Evolutionary conservation across 345 rosid species (phyloP).

Genomic region (Citrus sinensis): DVS_A1.0 CM039167.1:4740501-4741000

Average conservation of each 20-base stretch:
- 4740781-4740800: not conserved
- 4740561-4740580: not conserved
- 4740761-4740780: not conserved
- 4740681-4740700: conserved; percentile 98
- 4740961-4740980: not conserved
- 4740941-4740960: not conserved
- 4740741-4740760: conserved; percentile 84
- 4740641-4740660: conserved; percentile 62
- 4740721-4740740: conserved; percentile 60
- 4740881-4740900: not conserved
- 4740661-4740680: conserved; percentile 90
- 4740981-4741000: not conserved
- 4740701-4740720: conserved; percentile 79
- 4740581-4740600: not conserved
- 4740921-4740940: not conserved
- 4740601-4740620: not conserved
- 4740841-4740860: not conserved
- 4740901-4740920: not conserved
- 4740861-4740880: not conserved
- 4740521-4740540: not conserved
- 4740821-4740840: not conserved
- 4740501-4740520: not conserved
- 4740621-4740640: not conserved
- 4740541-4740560: not conserved
- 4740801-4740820: not conserved